These are phyloP conservation scores for Diaporthe humulicola DNA, from an alignment of 2,329 filamentous ascomycete genomes.

Conservation along the genomic window DNA sequence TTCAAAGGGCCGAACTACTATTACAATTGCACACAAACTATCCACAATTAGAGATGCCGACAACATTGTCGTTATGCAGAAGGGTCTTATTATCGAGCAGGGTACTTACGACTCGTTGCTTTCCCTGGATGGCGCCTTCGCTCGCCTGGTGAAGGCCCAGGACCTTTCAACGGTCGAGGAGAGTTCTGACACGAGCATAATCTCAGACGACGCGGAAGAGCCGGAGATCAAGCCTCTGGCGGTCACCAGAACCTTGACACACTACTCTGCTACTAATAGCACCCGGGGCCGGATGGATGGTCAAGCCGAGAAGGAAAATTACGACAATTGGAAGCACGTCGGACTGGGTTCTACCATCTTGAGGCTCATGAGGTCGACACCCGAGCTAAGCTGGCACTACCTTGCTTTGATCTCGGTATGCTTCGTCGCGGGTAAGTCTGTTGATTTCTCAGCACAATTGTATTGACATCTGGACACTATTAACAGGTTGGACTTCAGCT, in stretches of 20 bases:
- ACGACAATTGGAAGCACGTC: neutral
- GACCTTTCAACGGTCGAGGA: neutral
- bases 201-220: neutral
- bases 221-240: neutral
- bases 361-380: neutral
- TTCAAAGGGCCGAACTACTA: neutral
- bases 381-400: neutral
- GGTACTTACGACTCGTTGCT: conserved; percentile 1
- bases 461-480: neutral
- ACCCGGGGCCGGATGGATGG: neutral
- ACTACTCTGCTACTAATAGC: neutral
- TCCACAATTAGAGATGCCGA: neutral
- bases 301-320: neutral
- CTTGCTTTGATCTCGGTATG: neutral
- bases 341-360: neutral
- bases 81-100: neutral
- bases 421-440: neutral
- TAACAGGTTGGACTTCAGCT: neutral
- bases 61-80: neutral
- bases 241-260: neutral
- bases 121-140: neutral
- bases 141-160: neutral
- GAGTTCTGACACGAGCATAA: neutral
- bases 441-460: neutral
- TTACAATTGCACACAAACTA: neutral